These are phyloP conservation scores for Vigna angularis DNA, from an alignment of 306 rosid species.

Conservation along the genomic window DNA sequence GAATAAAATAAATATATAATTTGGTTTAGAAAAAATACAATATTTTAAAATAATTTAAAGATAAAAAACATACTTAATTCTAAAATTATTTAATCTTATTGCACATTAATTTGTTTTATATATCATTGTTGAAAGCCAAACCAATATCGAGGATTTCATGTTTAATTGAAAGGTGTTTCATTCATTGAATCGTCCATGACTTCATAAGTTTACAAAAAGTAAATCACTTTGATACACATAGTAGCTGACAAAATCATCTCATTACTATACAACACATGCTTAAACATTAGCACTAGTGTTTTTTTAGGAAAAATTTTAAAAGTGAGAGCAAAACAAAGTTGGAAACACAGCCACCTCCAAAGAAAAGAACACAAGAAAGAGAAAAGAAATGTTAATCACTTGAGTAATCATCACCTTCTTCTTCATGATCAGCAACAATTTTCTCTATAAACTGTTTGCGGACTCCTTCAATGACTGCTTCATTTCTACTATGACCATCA, in stretches of 20 bases:
- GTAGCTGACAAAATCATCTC: neutral
- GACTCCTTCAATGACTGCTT: constrained; percentile 81
- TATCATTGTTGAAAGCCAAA: neutral
- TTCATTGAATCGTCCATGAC: neutral
- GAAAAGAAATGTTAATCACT: constrained; percentile 66
- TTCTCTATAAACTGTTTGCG: constrained; percentile 80
- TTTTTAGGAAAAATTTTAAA: neutral
- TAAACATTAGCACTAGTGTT: neutral
- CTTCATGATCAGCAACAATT: constrained; percentile 83
- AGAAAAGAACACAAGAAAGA: neutral
- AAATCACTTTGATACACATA: neutral
- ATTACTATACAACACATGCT: neutral
- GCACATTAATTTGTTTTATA: neutral
- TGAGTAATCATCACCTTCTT: constrained; percentile 68
- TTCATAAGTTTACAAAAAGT: neutral
- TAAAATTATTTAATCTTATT: no score
- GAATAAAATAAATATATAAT: no score
- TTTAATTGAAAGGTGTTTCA: neutral
- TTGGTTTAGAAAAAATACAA: no score
- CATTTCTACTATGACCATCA: constrained; percentile 74
- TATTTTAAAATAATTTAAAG: no score
- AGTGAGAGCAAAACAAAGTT: constrained; percentile 9
- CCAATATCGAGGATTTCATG: neutral
- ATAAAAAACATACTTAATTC: no score
- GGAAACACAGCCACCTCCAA: neutral